Evolutionary conservation across 495 filamentous ascomycete species (phyloP), one percentile per base, ranked within the genome.

Genomic region (Penicillium soppii): DNA sequence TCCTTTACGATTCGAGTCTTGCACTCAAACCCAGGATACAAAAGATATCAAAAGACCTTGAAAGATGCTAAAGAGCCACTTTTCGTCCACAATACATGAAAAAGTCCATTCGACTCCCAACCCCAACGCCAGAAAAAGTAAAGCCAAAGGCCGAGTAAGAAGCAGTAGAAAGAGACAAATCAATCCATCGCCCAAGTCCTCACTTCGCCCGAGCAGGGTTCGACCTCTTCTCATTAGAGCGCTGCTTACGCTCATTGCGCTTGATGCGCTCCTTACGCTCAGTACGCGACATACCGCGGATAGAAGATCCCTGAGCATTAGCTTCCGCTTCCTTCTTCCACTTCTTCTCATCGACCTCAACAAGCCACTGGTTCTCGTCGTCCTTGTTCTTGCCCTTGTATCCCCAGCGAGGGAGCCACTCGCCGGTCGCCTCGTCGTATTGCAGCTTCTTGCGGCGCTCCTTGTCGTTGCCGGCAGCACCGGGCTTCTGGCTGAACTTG

Each of bases 331-430:
- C 85, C 68, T 85, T 86, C 73, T 75, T 78, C 75, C 81, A 80
- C 51, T 80, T 75, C 70, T 87, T 84, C 72, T 86, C 82, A 62
- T 91, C 84, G 23, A 97, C 84, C 80, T 97, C 95, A 22, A 97
- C 90, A 61, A 96, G 75, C 86, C 92, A 94, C 57, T 91, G 81
- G 39, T 78, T 69, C 58, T 90, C 87, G 0, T 78, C 83, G 12
- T 81, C 82, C 79, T 92, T 90, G 67, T 92, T 94, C 67, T 86
- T 88, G 40, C 91, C 95, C 75, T 91, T 90, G 73, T 95, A 96
- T 1, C 94, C 94, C 90, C 91, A 98, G 69, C 86, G 86, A 38
- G 89, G 87, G 49, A 92, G 88, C 87, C 89, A 97, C 65, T 95
- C 88, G 40, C 88, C 87, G 21, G 77, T 90, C 45, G 71, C 82